Base-by-base conservation (phyloP, 495 filamentous ascomycete genomes). In the Amphirosellinia nigrospora region DNA sequence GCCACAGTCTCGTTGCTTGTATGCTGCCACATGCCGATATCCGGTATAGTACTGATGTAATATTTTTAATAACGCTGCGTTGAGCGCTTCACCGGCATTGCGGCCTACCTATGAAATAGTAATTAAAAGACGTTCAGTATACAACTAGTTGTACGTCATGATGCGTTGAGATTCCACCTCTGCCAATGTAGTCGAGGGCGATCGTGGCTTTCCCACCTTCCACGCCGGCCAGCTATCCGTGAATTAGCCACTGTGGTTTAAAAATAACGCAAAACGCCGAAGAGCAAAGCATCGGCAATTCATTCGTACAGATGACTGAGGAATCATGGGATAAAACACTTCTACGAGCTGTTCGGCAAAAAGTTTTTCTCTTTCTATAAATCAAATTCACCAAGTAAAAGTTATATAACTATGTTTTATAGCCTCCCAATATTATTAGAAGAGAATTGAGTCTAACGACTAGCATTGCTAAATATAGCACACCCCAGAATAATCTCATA, bases 81-180 rank as follows among this genome's bases (percentile, higher is more conserved):
- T 61, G 21, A 6, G 21, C 16, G 58, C 9, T 2, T 39, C 3
- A n/a, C 19, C n/a, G 21, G 58, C 36, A 41, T n/a, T 36, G 30
- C 7, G 16, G 19, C 55, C 15, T 58, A 36, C 32, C 9, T n/a
- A 34, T 36, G 1, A 10, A 1, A 21, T 15, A 36, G 19, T 36
- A 36, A n/a, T 0, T 1, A 58, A n/a, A 10, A 36, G 9, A 13
- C 55, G 6, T 11, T 36, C 4, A 21, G 16, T 21, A 4, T 1
- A 58, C 21, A 26, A 23, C 41, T 21, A 61, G 2, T 10, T 61
- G 21, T 26, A 41, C 58, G 58, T 61, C 58, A 61, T 61, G 11
- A 41, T 15, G 58, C 36, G 21, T 41, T 4, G 8, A 23, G 11
- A 19, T 61, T 61, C 26, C 4, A 61, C 32, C 0, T 19, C 0